Evolutionary conservation across 2,329 filamentous ascomycete species (phyloP).

Genomic region (Tolypocladium tundrense): DNA sequence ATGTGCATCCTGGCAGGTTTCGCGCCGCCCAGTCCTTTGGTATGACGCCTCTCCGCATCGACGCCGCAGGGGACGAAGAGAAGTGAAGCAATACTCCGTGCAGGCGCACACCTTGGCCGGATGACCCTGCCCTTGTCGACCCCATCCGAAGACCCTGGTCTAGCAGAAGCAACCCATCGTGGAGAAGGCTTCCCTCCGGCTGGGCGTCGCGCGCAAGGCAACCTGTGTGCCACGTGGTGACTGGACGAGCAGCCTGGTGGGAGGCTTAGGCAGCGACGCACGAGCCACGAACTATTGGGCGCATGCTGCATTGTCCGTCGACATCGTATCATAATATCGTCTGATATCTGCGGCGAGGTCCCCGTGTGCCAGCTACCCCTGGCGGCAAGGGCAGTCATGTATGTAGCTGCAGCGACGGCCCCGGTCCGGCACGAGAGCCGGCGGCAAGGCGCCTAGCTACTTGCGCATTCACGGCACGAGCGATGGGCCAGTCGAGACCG

Average conservation of each 20-base stretch:
- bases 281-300: neutral
- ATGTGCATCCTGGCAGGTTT: neutral
- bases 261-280: neutral
- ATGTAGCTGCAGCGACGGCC: neutral
- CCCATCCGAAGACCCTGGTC: neutral
- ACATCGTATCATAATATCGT: neutral
- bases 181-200: neutral
- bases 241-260: neutral
- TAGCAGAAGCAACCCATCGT: neutral
- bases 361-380: neutral
- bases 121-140: neutral
- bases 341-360: neutral
- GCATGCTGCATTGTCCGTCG: neutral
- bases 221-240: neutral
- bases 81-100: neutral
- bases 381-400: neutral
- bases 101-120: neutral
- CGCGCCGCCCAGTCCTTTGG: neutral
- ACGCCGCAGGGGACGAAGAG: neutral
- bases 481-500: neutral
- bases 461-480: neutral
- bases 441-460: neutral
- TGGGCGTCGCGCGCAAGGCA: neutral
- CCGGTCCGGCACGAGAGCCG: neutral
- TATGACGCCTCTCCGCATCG: neutral